Evolutionary conservation across 257 asterid genomes (phyloP).

Genomic region (Scutellaria barbata): DNA sequence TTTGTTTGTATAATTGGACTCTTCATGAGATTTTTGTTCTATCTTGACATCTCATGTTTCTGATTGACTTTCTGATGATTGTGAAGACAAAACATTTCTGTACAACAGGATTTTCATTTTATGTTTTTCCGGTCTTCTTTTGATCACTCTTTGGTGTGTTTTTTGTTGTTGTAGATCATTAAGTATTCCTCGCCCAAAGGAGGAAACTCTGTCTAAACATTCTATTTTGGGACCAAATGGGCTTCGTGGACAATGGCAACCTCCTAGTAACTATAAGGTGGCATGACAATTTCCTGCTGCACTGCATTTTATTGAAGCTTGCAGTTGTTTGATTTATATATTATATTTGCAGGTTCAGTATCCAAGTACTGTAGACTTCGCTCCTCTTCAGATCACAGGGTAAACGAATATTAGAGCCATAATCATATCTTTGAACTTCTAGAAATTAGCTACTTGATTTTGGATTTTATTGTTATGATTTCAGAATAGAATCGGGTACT

Average conservation of each 20-base stretch:
- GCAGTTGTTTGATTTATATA: constrained; percentile 32
- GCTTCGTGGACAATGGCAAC: constrained; percentile 86
- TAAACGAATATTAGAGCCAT: constrained; percentile 39
- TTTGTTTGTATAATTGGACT: too few species aligned
- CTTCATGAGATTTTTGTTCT: constrained; percentile 3
- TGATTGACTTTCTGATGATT: constrained; percentile 4
- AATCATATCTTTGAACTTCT: constrained; percentile 22
- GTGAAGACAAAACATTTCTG: neutral
- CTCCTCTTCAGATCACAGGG: constrained; percentile 69
- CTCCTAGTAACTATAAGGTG: constrained; percentile 74
- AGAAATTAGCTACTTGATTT: constrained; percentile 9
- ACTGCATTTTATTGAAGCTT: constrained; percentile 14
- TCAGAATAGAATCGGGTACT: constrained; percentile 1
- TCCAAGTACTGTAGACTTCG: constrained; percentile 75
- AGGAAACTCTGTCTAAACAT: constrained; percentile 89
- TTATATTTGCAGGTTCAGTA: constrained; percentile 71
- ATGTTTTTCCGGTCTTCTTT: constrained; percentile 27
- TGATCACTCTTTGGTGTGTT: constrained; percentile 15
- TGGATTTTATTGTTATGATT: constrained; percentile 10
- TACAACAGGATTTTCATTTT: constrained; percentile 22
- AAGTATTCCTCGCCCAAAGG: constrained; percentile 72
- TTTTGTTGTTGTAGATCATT: constrained; percentile 51
- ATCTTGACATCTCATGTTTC: constrained; percentile 27
- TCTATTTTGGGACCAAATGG: constrained; percentile 94
- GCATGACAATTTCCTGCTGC: constrained; percentile 36